Base-by-base conservation (phyloP, 2,329 filamentous ascomycete species). In the Coleophoma cylindrospora region DNA sequence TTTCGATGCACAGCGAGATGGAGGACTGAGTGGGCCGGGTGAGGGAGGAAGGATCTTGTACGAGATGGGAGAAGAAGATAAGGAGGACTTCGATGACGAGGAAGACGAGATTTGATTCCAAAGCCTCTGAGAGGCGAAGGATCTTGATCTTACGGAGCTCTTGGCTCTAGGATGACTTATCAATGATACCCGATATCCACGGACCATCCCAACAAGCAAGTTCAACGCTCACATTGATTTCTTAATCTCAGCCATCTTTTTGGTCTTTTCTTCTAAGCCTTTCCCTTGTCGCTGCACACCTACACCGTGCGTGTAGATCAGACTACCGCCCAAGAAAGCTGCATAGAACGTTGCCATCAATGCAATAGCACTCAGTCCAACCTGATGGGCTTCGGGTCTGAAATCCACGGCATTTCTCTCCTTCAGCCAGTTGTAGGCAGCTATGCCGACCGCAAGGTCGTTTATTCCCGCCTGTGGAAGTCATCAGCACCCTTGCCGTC, bases 61-160 rank as follows among this genome's bases (percentile, higher is more conserved):
- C 66, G 92, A 97, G 60, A 95, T 97, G 88, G 92, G 91, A 1
- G 81, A 84, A 55, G 94, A 97, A 71, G 94, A 99, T 68, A 91
- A 97, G 66, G 97, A 96, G 70, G 91, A 96, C 60, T 91, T 95
- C 52, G 91, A 95, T 64, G 91, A 96, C 63, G 91, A 96, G 70
- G 91, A 96, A 70, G 70, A 67, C 56, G 63, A 64, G 52, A 64
- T 64, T 34, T 64, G 38, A 44, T 44, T 44, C 36, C 27, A 10
- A 27, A 27, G 27, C 27, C 7, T 19, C 19, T 27, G 27, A 27
- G 9, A 3, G 27, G 27, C 27, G 7, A 19, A 27, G 2, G 27
- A 27, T 6, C 27, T 27, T 27, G 27, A 27, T 27, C 9, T 27
- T 27, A 27, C 6, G 7, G 27, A 27, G 27, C 27, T 10, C 27